phyloP scores from a whole-genome alignment of 306 rosid species.

The Cicer pinnatifidum region DNA sequence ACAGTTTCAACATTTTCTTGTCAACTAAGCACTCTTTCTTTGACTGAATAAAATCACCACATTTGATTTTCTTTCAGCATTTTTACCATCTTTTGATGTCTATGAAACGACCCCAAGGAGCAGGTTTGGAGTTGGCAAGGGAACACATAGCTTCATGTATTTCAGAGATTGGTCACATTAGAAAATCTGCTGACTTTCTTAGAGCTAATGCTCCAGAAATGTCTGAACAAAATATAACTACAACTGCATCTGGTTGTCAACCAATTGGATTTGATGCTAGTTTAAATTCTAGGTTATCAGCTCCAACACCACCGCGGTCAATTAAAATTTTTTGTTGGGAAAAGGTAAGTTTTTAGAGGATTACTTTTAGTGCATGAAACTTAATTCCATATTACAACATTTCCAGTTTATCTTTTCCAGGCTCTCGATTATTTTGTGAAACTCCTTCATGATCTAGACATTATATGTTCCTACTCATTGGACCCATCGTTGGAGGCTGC shows the following conservation, averaged over 20 bases:
- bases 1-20: slow-evolving; percentile 31
- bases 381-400: slow-evolving; percentile 33
- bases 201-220: slow-evolving; percentile 55
- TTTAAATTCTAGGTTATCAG: slow-evolving; percentile 83
- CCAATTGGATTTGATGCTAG: slow-evolving; percentile 95
- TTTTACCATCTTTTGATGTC: slow-evolving; percentile 83
- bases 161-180: slow-evolving; percentile 67
- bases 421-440: slow-evolving; percentile 83
- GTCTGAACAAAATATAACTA: slow-evolving; percentile 51
- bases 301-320: slow-evolving; percentile 96
- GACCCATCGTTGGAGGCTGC: slow-evolving; percentile 74
- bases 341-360: slow-evolving; percentile 55
- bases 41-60: slow-evolving; percentile 35
- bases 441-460: slow-evolving; percentile 80
- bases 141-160: slow-evolving; percentile 85
- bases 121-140: slow-evolving; percentile 95
- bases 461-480: slow-evolving; percentile 73
- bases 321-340: slow-evolving; percentile 79
- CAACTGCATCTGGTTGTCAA: slow-evolving; percentile 89
- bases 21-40: slow-evolving; percentile 20
- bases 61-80: slow-evolving; percentile 68
- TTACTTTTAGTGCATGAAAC: slow-evolving; percentile 30
- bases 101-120: slow-evolving; percentile 94
- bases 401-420: slow-evolving; percentile 57
- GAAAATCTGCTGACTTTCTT: slow-evolving; percentile 72